These are phyloP conservation scores for Sporothrix brasiliensis DNA, from an alignment of 2,329 filamentous ascomycete genomes.

Conservation along the genomic window DNA sequence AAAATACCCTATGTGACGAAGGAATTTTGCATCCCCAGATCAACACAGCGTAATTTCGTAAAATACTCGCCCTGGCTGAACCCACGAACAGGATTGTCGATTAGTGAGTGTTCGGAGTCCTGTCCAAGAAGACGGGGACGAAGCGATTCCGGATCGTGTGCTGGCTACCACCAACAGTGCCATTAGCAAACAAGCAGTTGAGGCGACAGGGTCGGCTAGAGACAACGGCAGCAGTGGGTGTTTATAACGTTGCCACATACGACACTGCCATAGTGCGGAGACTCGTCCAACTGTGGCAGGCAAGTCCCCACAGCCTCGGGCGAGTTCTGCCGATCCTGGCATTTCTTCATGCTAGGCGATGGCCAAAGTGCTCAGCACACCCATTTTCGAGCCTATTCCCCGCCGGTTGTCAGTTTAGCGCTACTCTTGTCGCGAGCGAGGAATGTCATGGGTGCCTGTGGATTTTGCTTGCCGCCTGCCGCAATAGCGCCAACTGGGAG, in stretches of 20 bases:
- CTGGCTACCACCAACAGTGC: not conserved
- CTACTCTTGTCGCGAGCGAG: not conserved
- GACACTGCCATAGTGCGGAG: not conserved
- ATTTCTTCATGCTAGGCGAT: not conserved
- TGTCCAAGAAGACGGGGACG: not conserved
- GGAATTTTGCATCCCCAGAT: not conserved
- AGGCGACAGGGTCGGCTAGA: not conserved
- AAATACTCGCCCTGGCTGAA: not conserved
- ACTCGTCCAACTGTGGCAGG: too few relatives aligned
- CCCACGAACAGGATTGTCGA: not conserved
- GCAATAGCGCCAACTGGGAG: conserved; percentile 1
- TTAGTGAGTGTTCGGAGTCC: not conserved
- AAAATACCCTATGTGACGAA: too few relatives aligned
- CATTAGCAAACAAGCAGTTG: not conserved
- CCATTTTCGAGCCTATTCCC: conserved; percentile 10
- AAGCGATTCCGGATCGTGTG: not conserved
- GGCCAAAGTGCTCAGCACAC: conserved; percentile 18
- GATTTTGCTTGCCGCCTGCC: not conserved
- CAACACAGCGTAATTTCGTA: not conserved
- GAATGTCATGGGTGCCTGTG: conserved; percentile 1
- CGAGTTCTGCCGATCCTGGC: conserved; percentile 34
- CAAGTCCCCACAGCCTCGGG: conserved; percentile 26
- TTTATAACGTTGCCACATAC: not conserved
- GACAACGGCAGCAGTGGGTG: not conserved
- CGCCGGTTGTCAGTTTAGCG: not conserved